Evolutionary conservation across 306 rosid species (phyloP), one percentile per base, ranked within the genome.

Genomic region (Cucurbita argyrosperma): DNA sequence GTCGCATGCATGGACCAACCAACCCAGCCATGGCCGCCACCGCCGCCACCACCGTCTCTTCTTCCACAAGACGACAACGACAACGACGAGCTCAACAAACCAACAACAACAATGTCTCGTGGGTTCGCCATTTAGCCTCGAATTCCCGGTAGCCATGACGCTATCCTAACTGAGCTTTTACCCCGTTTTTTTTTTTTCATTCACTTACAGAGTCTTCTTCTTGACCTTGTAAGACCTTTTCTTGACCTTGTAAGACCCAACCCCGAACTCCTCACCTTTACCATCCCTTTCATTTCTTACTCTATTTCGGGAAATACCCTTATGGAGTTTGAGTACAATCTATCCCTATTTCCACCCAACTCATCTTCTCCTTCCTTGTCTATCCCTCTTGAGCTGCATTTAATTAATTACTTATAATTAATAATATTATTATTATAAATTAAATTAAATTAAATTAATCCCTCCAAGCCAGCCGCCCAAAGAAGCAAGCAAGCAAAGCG

Each of bases 181-280:
- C 0, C 0, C 10, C 15, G 1, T 13, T 15, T 43, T 42, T 69
- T 42, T 42, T 69, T 9, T 66, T 77, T 72, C 30, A 51, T 38
- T 6, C 47, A 42, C 1, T 50, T 14, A 1, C 16, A 8, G 5
- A 6, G 50, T 82, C 81, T 94, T 94, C 81, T 94, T 94, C 99
- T 94, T 94, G 99, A 94, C 99, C 99, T 94, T 94, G 99, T 94
- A 94, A 94, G 99, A 89, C 97, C 98, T 94, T 87, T 90, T 85
- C 95, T 90, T 90, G 97, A 85, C 92, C 95, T 94, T 89, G 92
- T 89, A 94, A 94, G 98, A 90, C 89, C 96, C 85, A 72, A 5
- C 8, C 4, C 46, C 10, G 0, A 52, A 64, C 77, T 54, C 67
- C 1, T 56, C 45, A 8, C 82, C 75, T 72, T 85, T 42, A 15